phyloP scores from a whole-genome alignment of 768 basidiomycete species.

The Dendrothele bispora region DNA sequence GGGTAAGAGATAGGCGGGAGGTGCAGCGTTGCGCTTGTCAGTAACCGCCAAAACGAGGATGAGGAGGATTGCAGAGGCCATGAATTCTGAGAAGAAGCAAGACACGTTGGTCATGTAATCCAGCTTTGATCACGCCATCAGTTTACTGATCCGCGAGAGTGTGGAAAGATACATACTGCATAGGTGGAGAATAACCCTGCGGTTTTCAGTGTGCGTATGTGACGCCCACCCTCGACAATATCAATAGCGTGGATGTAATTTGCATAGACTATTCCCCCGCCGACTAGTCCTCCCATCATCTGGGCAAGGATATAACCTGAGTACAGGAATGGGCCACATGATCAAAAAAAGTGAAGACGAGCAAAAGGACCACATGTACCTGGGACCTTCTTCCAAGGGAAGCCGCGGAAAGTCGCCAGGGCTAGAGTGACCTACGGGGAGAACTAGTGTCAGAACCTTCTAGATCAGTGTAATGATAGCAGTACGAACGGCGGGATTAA shows the following conservation, averaged over 20 bases:
- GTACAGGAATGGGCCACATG: not conserved
- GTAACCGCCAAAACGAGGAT: constrained; percentile 54
- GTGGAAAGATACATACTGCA: constrained; percentile 40
- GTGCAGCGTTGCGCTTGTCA: constrained; percentile 52
- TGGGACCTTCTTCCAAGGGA: constrained; percentile 83
- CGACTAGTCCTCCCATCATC: constrained; percentile 63
- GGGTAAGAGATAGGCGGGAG: constrained; percentile 52
- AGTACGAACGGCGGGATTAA: constrained; percentile 34
- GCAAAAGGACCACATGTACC: constrained; percentile 20
- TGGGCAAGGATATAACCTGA: constrained; percentile 62
- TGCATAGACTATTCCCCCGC: constrained; percentile 60
- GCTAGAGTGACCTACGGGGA: constrained; percentile 69
- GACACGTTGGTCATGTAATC: constrained; percentile 40
- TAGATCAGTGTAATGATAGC: not conserved
- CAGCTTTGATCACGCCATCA: constrained; percentile 20
- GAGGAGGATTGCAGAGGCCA: constrained; percentile 58
- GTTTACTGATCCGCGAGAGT: constrained; percentile 1
- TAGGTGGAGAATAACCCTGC: constrained; percentile 61
- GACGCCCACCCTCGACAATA: constrained; percentile 56
- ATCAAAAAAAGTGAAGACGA: not conserved
- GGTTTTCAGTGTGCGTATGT: constrained; percentile 55
- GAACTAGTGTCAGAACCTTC: not conserved
- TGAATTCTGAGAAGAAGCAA: constrained; percentile 52
- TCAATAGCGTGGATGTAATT: constrained; percentile 73
- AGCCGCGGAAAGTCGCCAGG: constrained; percentile 65